phyloP scores from a whole-genome alignment of 2,329 filamentous ascomycete genomes.

The Stylonectria norvegica region DNA sequence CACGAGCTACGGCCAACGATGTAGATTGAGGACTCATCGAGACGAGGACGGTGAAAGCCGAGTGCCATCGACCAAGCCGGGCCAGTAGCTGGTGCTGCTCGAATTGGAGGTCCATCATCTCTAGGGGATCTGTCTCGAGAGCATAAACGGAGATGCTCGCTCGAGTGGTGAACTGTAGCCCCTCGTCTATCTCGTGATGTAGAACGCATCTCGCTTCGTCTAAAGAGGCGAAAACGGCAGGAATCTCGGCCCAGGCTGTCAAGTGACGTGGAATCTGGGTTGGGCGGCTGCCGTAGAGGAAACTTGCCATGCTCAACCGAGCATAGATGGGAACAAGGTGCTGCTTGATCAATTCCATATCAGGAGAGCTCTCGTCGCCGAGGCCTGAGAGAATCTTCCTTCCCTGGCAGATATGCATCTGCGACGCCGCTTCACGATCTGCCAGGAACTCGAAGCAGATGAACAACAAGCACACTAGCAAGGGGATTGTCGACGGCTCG shows the following conservation, averaged over 20 bases:
- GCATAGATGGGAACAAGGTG: conserved; percentile 44
- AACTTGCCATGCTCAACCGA: conserved; percentile 39
- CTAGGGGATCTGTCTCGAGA: conserved; percentile 20
- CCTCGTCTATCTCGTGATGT: conserved; percentile 40
- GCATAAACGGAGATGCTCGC: conserved; percentile 26
- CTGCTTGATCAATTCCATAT: conserved; percentile 37
- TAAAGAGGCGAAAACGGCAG: conserved; percentile 33
- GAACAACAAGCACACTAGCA: conserved; percentile 49
- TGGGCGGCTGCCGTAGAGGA: conserved; percentile 39
- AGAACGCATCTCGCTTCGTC: conserved; percentile 31
- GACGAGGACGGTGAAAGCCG: conserved; percentile 29
- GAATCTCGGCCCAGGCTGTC: conserved; percentile 29
- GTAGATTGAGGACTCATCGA: conserved; percentile 21
- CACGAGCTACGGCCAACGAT: conserved; percentile 12
- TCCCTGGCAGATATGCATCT: conserved; percentile 44
- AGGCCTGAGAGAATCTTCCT: conserved; percentile 39
- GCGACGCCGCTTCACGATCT: conserved; percentile 44
- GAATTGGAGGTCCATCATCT: conserved; percentile 24
- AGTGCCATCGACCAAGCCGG: conserved; percentile 28
- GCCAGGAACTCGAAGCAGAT: conserved; percentile 54
- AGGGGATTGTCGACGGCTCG: conserved; percentile 28
- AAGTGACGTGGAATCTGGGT: conserved; percentile 36
- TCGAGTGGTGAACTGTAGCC: conserved; percentile 34
- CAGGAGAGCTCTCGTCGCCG: conserved; percentile 22
- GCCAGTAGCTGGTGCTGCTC: conserved; percentile 34